A percentile compares a stretch with the other conserved stretches of the same genome.
phyloP scores from a whole-genome alignment of 768 basidiomycete species.

The Suillus hirtellus region DNA sequence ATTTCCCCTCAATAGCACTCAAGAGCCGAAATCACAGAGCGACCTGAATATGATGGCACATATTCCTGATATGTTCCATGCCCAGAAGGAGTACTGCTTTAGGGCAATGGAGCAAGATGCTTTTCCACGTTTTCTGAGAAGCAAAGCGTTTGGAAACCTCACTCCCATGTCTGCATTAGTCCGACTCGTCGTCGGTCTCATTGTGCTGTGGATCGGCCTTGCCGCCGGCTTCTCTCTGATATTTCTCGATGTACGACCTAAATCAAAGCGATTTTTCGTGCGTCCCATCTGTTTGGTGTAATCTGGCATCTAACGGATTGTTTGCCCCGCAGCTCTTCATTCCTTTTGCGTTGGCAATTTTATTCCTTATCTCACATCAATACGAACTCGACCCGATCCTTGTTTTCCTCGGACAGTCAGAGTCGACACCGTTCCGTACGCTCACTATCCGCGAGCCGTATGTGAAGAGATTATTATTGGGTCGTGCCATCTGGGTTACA shows the following conservation, averaged over 20 bases:
- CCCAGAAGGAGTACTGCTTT: slow-evolving; percentile 97
- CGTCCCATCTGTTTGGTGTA: slow-evolving; percentile 37
- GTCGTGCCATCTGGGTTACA: slow-evolving; percentile 90
- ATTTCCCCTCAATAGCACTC: slow-evolving; percentile 79
- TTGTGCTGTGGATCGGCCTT: slow-evolving; percentile 94
- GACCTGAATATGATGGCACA: slow-evolving; percentile 82
- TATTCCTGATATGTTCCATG: slow-evolving; percentile 94
- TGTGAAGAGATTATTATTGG: slow-evolving; percentile 85
- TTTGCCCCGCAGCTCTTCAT: slow-evolving; percentile 75
- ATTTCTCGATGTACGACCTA: slow-evolving; percentile 92
- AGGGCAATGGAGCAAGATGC: slow-evolving; percentile 95
- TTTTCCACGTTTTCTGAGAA: slow-evolving; percentile 90
- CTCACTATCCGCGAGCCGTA: slow-evolving; percentile 92
- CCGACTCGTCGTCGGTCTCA: slow-evolving; percentile 79
- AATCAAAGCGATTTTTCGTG: slow-evolving; percentile 92
- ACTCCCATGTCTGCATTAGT: slow-evolving; percentile 90
- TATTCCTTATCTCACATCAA: slow-evolving; percentile 92
- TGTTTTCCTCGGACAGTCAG: slow-evolving; percentile 90
- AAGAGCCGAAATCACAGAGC: slow-evolving; percentile 65
- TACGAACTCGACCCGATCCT: slow-evolving; percentile 97
- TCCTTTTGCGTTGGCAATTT: slow-evolving; percentile 85
- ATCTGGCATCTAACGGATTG: slow-evolving; percentile 4
- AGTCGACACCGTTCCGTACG: slow-evolving; percentile 95
- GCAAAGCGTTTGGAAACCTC: slow-evolving; percentile 97
- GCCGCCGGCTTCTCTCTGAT: slow-evolving; percentile 87